Percentiles rank a stretch among this genome's conserved stretches.
phyloP scores from a whole-genome alignment of 805 yeast genomes.

The Priceomyces melissophilus region DNA sequence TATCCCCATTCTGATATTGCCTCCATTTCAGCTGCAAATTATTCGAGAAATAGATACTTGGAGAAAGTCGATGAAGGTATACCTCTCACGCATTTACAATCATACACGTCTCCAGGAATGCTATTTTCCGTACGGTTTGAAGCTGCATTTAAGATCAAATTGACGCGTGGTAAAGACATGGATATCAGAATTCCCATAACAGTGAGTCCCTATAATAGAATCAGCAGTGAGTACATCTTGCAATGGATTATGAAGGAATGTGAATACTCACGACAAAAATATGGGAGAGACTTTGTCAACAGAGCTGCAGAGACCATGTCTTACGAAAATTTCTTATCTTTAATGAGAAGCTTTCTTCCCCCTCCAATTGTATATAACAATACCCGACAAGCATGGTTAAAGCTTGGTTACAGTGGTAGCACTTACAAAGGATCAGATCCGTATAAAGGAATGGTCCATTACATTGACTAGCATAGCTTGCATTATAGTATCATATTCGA shows the following conservation, averaged over 20 bases:
- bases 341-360: conserved; percentile 18
- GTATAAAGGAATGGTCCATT: conserved; percentile 16
- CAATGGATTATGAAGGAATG: conserved; percentile 54
- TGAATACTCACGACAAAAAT: conserved; percentile 36
- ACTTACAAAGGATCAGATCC: conserved; percentile 22
- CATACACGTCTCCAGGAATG: conserved; percentile 49
- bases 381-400: conserved; percentile 34
- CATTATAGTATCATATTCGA: background rate
- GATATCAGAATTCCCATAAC: conserved; percentile 50
- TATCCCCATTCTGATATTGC: conserved; percentile 7
- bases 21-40: conserved; percentile 13
- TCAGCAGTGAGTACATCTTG: conserved; percentile 46
- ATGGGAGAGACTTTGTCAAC: conserved; percentile 30
- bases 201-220: conserved; percentile 50
- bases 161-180: conserved; percentile 48
- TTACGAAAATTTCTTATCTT: conserved; percentile 17
- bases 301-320: conserved; percentile 14
- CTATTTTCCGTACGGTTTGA: conserved; percentile 53
- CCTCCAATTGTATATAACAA: conserved; percentile 29
- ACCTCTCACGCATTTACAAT: conserved; percentile 45
- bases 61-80: conserved; percentile 35
- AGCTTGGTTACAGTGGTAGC: conserved; percentile 36
- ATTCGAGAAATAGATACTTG: conserved; percentile 18
- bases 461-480: conserved; percentile 29
- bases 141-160: conserved; percentile 45